Base-by-base conservation (phyloP, 352 stramenopile genomes). In the Pythium oligandrum region DNA sequence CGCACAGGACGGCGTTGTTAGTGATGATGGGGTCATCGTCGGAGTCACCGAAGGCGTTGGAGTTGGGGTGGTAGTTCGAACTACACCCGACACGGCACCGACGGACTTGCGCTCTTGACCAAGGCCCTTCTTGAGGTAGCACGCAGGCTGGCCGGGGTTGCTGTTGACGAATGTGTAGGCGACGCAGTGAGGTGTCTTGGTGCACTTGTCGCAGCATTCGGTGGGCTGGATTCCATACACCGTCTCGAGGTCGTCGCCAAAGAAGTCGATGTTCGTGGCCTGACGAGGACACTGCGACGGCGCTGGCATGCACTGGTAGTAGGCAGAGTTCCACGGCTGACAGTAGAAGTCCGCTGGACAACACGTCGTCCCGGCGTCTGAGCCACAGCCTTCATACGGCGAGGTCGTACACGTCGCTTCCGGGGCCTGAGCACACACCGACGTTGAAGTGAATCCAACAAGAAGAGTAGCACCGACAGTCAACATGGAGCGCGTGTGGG, bases 81-180 rank as follows among this genome's bases (percentile, higher is more conserved):
- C 47, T 11, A 67, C 42, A 7, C 66, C 66, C 0, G 66, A 71
- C 8, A 74, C 64, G 0, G 66, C 66, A 10, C 62, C 66, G 6
- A 43, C 39, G 9, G 40, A 55, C 10, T 44, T 36, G 11, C 37
- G 53, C 33, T 53, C 44, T 3, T 45, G 40, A 3, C 53, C 57
- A 4, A 59, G 17, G 6, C 31, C 53, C 32, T 38, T 67, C 66
- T 75, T 75, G n/a, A 75, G 43, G 55, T 75, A 75, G 55, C 67
- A 75, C 31, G 63, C 55, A 32, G 67, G 55, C 26, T 59, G 49
- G 26, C 63, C 63, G 4, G 63, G 51, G 51, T 72, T 72, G 42
- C 61, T 57, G 66, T 77, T 74, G 36, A 71, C 55, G 33, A 71
- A 77, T 33, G 68, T 74, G 58, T 77, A 77, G 4, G 38, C 68